Evolutionary conservation across 73 alveolate species (phyloP).

Genomic region (Paramecium bursaria): DNA sequence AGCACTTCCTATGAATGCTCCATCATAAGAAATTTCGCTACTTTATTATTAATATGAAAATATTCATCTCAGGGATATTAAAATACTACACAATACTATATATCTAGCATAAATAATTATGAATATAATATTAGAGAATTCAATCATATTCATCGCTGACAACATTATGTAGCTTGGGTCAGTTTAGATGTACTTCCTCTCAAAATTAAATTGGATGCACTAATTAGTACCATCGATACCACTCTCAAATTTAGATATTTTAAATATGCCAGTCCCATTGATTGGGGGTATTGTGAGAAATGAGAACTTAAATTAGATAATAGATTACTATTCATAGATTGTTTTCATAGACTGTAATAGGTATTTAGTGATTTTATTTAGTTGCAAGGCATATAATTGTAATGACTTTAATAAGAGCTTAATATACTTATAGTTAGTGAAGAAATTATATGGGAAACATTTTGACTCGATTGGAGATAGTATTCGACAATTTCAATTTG

Average conservation of each 20-base stretch:
- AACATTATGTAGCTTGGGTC: slow-evolving; percentile 11
- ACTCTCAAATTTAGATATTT: background rate
- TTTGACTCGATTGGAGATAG: too few relatives aligned
- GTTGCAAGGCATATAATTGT: too few relatives aligned
- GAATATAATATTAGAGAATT: slow-evolving; percentile 23
- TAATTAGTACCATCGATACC: slow-evolving; percentile 7
- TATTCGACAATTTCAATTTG: too few relatives aligned
- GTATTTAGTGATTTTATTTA: too few relatives aligned
- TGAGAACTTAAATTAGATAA: too few relatives aligned
- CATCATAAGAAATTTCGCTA: background rate
- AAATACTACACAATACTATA: background rate
- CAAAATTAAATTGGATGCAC: slow-evolving; percentile 34
- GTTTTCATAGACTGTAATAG: too few relatives aligned
- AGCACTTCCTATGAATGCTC: background rate
- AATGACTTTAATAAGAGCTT: too few relatives aligned
- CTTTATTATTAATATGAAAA: too few relatives aligned
- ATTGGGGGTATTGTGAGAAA: slow-evolving; percentile 21
- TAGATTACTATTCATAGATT: too few relatives aligned
- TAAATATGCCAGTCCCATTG: slow-evolving; percentile 7
- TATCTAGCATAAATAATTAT: background rate
- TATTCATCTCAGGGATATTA: background rate
- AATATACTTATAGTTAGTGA: too few relatives aligned
- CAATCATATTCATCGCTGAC: slow-evolving; percentile 16
- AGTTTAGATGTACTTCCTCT: background rate
- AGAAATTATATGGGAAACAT: too few relatives aligned